These are phyloP conservation scores for Tulasnella sp. DNA, from an alignment of 768 basidiomycete genomes.

Conservation along the genomic window DNA sequence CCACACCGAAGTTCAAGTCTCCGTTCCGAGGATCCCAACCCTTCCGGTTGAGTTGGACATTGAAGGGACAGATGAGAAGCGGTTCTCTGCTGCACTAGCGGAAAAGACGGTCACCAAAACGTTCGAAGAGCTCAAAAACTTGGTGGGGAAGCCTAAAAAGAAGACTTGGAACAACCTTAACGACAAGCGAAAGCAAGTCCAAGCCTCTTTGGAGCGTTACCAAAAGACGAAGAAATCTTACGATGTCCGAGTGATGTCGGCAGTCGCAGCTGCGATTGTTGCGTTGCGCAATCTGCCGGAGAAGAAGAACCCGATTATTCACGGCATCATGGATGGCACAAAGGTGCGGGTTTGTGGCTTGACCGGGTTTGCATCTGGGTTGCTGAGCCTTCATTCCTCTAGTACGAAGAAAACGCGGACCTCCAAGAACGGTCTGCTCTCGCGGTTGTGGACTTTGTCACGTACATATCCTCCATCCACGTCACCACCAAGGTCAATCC, in stretches of 20 bases:
- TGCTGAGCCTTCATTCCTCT: neutral
- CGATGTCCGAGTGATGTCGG: constrained; percentile 81
- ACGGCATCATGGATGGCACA: constrained; percentile 95
- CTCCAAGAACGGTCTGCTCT: constrained; percentile 84
- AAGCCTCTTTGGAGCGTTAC: constrained; percentile 71
- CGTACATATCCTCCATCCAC: constrained; percentile 61
- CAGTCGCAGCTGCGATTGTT: constrained; percentile 87
- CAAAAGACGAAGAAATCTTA: constrained; percentile 76
- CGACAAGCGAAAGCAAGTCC: constrained; percentile 68
- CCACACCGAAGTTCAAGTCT: constrained; percentile 79
- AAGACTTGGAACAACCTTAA: constrained; percentile 64
- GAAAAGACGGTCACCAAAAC: constrained; percentile 62
- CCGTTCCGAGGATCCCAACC: constrained; percentile 69
- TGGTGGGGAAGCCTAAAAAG: constrained; percentile 66
- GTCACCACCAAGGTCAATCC: constrained; percentile 69
- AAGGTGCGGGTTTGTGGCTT: constrained; percentile 56
- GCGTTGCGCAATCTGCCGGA: constrained; percentile 81
- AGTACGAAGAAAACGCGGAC: constrained; percentile 86
- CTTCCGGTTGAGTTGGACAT: constrained; percentile 76
- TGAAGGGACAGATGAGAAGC: constrained; percentile 54
- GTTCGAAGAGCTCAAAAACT: constrained; percentile 70
- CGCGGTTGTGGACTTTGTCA: constrained; percentile 82
- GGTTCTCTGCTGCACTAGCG: constrained; percentile 78
- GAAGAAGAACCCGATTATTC: constrained; percentile 93
- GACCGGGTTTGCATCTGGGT: neutral